Evolutionary conservation across 2,329 filamentous ascomycete species (phyloP).

Genomic region (Macrophomina tecta): DNA sequence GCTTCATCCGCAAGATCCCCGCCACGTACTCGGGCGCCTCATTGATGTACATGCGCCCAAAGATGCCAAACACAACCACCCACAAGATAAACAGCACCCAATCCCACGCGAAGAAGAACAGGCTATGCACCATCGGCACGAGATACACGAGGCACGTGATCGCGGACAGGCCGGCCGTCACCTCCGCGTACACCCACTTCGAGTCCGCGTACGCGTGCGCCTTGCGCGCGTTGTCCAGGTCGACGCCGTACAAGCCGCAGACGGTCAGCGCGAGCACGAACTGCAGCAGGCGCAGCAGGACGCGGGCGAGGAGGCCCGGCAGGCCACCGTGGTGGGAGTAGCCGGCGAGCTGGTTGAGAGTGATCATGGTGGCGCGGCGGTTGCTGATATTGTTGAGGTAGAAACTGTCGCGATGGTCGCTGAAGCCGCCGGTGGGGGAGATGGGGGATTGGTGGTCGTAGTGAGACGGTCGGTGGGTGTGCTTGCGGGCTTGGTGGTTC

Average conservation of each 20-base stretch:
- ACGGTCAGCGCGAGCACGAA: slow-evolving; percentile 78
- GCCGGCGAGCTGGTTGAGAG: slow-evolving; percentile 8
- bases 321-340: slow-evolving; percentile 40
- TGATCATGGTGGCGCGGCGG: slow-evolving; percentile 22
- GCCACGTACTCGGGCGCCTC: slow-evolving; percentile 68
- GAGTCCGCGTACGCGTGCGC: slow-evolving; percentile 52
- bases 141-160: slow-evolving; percentile 70
- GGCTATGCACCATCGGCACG: slow-evolving; percentile 60
- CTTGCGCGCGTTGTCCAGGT: slow-evolving; percentile 44
- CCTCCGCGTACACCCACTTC: slow-evolving; percentile 68
- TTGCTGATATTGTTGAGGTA: neutral
- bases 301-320: slow-evolving; percentile 60
- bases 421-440: slow-evolving; percentile 7
- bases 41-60: slow-evolving; percentile 79
- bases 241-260: slow-evolving; percentile 68
- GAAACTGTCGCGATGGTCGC: neutral
- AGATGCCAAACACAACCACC: slow-evolving; percentile 82
- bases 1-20: slow-evolving; percentile 78
- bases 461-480: neutral
- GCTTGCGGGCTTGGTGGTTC: slow-evolving; percentile 14
- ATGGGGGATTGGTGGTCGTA: neutral
- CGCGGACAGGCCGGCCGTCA: slow-evolving; percentile 70
- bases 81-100: slow-evolving; percentile 64
- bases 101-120: slow-evolving; percentile 69
- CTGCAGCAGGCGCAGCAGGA: slow-evolving; percentile 73